Evolutionary conservation across 2,329 filamentous ascomycete species (phyloP), one percentile per base, ranked within the genome.

Genomic region (Diplodia intermedia): DNA sequence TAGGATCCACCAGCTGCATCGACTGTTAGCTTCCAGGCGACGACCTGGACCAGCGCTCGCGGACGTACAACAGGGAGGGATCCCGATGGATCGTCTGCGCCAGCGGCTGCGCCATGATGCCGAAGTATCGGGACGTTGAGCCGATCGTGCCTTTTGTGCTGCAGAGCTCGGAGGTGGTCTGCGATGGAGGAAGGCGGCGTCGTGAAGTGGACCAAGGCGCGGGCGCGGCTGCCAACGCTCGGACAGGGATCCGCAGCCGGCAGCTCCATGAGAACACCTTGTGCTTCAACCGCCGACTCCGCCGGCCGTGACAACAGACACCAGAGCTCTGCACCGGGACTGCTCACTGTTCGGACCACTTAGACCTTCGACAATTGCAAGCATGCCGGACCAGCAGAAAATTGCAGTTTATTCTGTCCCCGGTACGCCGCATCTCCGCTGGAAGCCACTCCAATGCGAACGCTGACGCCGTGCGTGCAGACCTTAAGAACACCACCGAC

Each of bases 21-120:
- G 67, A 70, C 63, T 67, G 72, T 72, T 69, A 56, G 62, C 12
- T 47, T 29, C 20, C 31, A 52, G 56, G 23, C 56, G 15, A 43
- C 40, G 33, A 18, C 66, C 54, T 11, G 6, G 40, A 36, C 23
- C 33, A 15, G 38, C 66, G 23, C 55, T 62, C 70, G 53, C 71
- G 55, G 65, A 81, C 92, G 78, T 84, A 98, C 95, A 99, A 97
- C 72, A 99, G 86, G 82, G 97, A 94, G 77, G 95, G 94, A 91
- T 99, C 96, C 88, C 95, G 83, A 84, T 97, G 91, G 88, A 99
- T 97, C 84, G 93, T 95, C 86, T 99, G 95, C 74, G 92, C 90
- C 72, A 91, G 87, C 72, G 91, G 86, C 83, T 95, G 90, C 75
- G 91, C 91, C 94, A 98, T 98, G 65, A 71, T 82, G 76, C 71